phyloP scores from a whole-genome alignment of 140 eudicot genomes.

The Bidens hawaiensis region DNA sequence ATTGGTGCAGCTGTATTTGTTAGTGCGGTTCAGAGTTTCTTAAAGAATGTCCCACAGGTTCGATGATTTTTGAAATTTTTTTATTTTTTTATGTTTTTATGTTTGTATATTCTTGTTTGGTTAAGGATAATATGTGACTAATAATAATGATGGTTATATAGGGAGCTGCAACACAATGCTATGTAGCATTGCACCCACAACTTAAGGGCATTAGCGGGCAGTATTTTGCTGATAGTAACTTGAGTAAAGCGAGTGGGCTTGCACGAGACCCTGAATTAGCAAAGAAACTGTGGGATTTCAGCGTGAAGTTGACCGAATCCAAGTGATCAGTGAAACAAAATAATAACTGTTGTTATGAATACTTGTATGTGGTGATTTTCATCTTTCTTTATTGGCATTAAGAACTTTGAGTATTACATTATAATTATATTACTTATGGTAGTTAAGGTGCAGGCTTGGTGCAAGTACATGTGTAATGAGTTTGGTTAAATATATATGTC shows the following conservation, averaged over 20 bases:
- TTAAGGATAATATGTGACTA: background rate
- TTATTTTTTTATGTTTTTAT: background rate
- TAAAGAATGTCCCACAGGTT: conserved; percentile 62
- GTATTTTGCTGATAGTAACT: conserved; percentile 65
- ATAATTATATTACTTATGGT: too few relatives aligned
- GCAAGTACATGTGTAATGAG: too few relatives aligned
- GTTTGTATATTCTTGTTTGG: conserved; percentile 2
- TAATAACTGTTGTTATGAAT: too few relatives aligned
- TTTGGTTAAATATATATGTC: too few relatives aligned
- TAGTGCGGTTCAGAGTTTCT: conserved; percentile 25
- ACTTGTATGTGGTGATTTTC: too few relatives aligned
- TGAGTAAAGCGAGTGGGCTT: conserved; percentile 33
- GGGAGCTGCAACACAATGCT: conserved; percentile 85
- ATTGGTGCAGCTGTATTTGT: conserved; percentile 35
- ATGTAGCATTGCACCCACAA: conserved; percentile 69
- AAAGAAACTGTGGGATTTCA: conserved; percentile 80
- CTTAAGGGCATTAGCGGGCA: conserved; percentile 58
- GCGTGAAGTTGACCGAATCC: conserved; percentile 42
- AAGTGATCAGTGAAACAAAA: too few relatives aligned
- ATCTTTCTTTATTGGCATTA: too few relatives aligned
- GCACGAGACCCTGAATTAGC: conserved; percentile 60
- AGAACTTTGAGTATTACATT: too few relatives aligned
- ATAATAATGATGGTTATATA: conserved; percentile 5
- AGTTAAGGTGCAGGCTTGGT: too few relatives aligned
- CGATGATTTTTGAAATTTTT: background rate